Evolutionary conservation across 1,284 basidiomycete genomes (phyloP), one percentile per base, ranked within the genome.

Genomic region (Anthracocystis walkeri): DNA sequence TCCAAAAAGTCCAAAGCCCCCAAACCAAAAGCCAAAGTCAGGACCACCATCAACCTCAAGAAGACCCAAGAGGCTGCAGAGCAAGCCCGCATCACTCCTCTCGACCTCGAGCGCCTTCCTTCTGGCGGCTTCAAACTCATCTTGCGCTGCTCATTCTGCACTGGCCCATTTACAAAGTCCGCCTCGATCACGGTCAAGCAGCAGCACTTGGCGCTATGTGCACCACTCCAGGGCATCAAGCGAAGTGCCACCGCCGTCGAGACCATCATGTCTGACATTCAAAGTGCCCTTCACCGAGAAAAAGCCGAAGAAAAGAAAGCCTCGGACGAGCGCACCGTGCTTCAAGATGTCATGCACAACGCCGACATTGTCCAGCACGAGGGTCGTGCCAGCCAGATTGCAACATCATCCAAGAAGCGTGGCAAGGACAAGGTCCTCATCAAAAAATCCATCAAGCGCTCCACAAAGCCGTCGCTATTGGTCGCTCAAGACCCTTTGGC

Each of bases 281-380:
- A 33, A 3, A 62, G 38, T 18, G 49, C 58, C 21, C 25, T 51
- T 10, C 23, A 29, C 16, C 58, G 63, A 14, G 54, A 64, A 6
- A 42, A 64, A 29, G 52, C 52, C 6, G 53, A 51, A 8, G 54
- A 53, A 21, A 29, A 41, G 33, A 62, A 58, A 45, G 53, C 33
- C 2, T 23, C 33, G n/a, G 57, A 56, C 25, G 38, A 62, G 7
- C 60, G 61, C 33, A 73, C 70, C 41, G 31, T 73, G 11, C 57
- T 73, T 16, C 55, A 73, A 7, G 54, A 73, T n/a, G 52, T 67
- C 14, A 57, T 73, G 18, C 55, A 61, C 29, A 55, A 67, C 18
- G 70, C 70, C 41, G 70, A 67, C 31, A 49, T 73, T 10, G 49
- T 73, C 27, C 33, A 49, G n/a, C 61, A 67, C 53, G 70, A 67